phyloP scores from a whole-genome alignment of 2,329 filamentous ascomycete genomes.

The Trichoderma atroviride region DNA sequence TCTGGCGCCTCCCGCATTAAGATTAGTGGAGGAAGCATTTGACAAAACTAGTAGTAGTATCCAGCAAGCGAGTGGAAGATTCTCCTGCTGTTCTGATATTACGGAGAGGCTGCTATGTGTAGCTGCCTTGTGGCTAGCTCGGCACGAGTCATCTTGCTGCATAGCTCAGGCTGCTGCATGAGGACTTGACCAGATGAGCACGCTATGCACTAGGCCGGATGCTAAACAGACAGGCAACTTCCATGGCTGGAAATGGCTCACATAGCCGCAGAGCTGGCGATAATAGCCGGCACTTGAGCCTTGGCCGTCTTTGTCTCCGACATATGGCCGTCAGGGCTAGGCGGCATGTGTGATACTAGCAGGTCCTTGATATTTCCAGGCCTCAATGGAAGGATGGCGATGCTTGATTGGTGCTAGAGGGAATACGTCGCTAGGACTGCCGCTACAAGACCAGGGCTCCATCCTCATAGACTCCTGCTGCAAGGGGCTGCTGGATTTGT shows the following conservation, averaged over 20 bases:
- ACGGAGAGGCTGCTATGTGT: background rate
- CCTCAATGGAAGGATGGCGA: constrained; percentile 12
- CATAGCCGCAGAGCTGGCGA: constrained; percentile 13
- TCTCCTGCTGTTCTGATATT: background rate
- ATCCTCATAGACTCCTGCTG: background rate
- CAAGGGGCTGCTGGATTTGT: background rate
- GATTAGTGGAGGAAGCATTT: constrained; percentile 9
- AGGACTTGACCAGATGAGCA: background rate
- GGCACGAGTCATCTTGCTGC: constrained; percentile 13
- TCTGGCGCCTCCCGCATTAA: constrained; percentile 22
- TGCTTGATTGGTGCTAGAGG: background rate
- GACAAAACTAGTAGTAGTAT: no score
- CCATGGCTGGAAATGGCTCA: constrained; percentile 5
- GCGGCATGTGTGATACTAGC: background rate
- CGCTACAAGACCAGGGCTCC: background rate
- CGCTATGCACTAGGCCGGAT: constrained; percentile 5
- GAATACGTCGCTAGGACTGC: background rate
- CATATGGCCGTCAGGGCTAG: constrained; percentile 21
- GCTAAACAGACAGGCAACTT: background rate
- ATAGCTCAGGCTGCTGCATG: constrained; percentile 14
- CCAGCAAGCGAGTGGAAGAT: background rate
- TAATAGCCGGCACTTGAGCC: constrained; percentile 20
- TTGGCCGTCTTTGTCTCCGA: constrained; percentile 7
- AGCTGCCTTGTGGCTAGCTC: background rate
- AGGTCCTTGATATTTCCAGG: background rate